Conservation (phyloP, 1,284 basidiomycete species). For the Pascua sp. region DNA sequence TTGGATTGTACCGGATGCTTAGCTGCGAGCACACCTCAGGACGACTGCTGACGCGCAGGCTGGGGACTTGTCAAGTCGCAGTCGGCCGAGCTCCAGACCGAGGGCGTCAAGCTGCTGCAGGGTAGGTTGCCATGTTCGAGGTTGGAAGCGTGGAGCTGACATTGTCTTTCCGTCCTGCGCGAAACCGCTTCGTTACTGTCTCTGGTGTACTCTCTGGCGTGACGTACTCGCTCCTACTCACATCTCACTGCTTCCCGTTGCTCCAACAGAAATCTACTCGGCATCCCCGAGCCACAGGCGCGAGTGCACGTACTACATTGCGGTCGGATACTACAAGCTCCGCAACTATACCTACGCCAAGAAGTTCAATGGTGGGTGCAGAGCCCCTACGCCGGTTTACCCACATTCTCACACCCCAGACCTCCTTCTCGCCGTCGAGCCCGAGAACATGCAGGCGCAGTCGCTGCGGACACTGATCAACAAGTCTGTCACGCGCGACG, state of each 20-base stretch:
- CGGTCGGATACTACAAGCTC: slow-evolving; percentile 95
- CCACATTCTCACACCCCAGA: slow-evolving; percentile 53
- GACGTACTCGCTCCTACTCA: not conserved
- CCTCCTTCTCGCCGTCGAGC: slow-evolving; percentile 86
- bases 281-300: slow-evolving; percentile 79
- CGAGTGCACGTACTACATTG: slow-evolving; percentile 96
- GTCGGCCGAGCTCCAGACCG: slow-evolving; percentile 73
- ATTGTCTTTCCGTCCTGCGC: no score
- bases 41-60: no score
- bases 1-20: not conserved
- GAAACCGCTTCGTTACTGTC: no score
- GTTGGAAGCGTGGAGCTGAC: not conserved
- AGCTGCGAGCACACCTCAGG: slow-evolving; percentile 25
- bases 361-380: slow-evolving; percentile 78
- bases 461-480: slow-evolving; percentile 83
- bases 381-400: not conserved
- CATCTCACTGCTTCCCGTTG: not conserved
- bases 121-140: slow-evolving; percentile 55
- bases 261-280: slow-evolving; percentile 79
- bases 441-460: slow-evolving; percentile 87
- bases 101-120: slow-evolving; percentile 87
- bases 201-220: no score
- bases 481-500: slow-evolving; percentile 71
- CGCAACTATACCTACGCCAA: slow-evolving; percentile 90
- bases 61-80: slow-evolving; percentile 93